These are phyloP conservation scores for Lumnitzera littorea DNA, from an alignment of 345 rosid genomes.

Conservation along the genomic window DNA sequence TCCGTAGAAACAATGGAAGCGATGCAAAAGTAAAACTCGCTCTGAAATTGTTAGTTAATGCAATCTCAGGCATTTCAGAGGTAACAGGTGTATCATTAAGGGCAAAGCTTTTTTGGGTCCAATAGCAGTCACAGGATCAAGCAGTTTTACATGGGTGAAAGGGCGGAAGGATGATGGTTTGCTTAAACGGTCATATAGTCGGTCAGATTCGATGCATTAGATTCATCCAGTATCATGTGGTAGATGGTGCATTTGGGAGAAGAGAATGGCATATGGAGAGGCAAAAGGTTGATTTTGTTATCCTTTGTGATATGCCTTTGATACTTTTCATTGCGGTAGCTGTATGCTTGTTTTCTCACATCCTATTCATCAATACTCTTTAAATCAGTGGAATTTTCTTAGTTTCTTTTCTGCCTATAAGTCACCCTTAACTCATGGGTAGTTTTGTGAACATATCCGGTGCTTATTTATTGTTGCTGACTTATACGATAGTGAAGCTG, in stretches of 20 bases:
- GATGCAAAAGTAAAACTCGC: constrained; percentile 1
- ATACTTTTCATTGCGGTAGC: too few species aligned
- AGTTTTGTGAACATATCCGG: too few species aligned
- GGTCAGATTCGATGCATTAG: neutral
- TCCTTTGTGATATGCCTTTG: too few species aligned
- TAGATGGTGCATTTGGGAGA: too few species aligned
- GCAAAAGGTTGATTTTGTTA: too few species aligned
- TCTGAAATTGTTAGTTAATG: neutral
- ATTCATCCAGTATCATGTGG: too few species aligned
- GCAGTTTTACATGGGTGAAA: constrained; percentile 45
- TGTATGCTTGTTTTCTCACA: too few species aligned
- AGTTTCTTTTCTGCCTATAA: neutral
- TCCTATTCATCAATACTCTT: too few species aligned
- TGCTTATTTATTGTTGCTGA: too few species aligned
- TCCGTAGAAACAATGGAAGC: neutral
- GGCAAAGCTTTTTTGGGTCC: constrained; percentile 26
- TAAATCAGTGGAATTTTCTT: neutral
- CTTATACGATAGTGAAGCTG: too few species aligned
- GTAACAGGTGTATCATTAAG: constrained; percentile 15
- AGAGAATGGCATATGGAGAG: too few species aligned
- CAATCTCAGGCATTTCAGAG: neutral
- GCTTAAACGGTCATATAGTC: constrained; percentile 9
- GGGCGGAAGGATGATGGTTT: constrained; percentile 9
- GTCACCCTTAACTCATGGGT: neutral
- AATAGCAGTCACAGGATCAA: constrained; percentile 33